Percentiles rank a stretch among this genome's conserved stretches.
These are phyloP conservation scores for Penicilliopsis zonata DNA, from an alignment of 495 filamentous ascomycete species.

Conservation along the genomic window DNA sequence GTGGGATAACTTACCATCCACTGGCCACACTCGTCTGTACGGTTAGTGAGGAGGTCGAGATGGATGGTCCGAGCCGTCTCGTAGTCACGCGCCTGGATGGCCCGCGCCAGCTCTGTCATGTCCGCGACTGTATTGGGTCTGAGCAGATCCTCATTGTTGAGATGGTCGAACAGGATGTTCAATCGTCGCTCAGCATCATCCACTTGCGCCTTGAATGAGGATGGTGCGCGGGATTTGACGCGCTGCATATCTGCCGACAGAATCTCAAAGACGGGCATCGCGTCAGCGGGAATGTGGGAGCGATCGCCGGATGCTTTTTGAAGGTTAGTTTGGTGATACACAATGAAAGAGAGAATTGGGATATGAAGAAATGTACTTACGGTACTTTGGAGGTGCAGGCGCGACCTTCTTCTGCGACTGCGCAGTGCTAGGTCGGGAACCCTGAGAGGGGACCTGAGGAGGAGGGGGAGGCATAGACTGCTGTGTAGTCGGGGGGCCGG, in stretches of 20 bases:
- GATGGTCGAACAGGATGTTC: slow-evolving; percentile 83
- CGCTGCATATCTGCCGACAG: slow-evolving; percentile 77
- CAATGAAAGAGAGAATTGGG: too few species aligned
- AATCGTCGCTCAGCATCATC: slow-evolving; percentile 87
- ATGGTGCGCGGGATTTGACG: slow-evolving; percentile 70
- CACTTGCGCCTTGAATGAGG: slow-evolving; percentile 71
- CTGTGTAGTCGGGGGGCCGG: slow-evolving; percentile 23
- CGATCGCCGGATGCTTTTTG: slow-evolving; percentile 66
- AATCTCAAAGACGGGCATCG: slow-evolving; percentile 68
- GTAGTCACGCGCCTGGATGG: slow-evolving; percentile 60
- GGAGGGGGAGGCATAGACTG: slow-evolving; percentile 37
- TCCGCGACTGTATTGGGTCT: slow-evolving; percentile 68
- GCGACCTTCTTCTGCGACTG: slow-evolving; percentile 34
- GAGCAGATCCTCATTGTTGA: slow-evolving; percentile 89
- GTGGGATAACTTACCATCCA: slow-evolving; percentile 73
- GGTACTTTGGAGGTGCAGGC: slow-evolving; percentile 51
- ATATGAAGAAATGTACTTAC: slow-evolving; percentile 29
- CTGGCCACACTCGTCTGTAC: slow-evolving; percentile 73
- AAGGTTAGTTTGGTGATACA: slow-evolving; percentile 5
- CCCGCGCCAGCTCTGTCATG: slow-evolving; percentile 53
- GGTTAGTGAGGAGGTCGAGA: slow-evolving; percentile 69
- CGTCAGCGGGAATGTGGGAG: slow-evolving; percentile 69
- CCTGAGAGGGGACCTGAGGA: slow-evolving; percentile 18
- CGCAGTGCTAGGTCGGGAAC: slow-evolving; percentile 39
- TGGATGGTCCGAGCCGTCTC: slow-evolving; percentile 65